Percentiles rank a stretch among this genome's conserved stretches.
Evolutionary conservation across 2,329 filamentous ascomycete species (phyloP).

Genomic region (Colletotrichum cordylinicola): DNA sequence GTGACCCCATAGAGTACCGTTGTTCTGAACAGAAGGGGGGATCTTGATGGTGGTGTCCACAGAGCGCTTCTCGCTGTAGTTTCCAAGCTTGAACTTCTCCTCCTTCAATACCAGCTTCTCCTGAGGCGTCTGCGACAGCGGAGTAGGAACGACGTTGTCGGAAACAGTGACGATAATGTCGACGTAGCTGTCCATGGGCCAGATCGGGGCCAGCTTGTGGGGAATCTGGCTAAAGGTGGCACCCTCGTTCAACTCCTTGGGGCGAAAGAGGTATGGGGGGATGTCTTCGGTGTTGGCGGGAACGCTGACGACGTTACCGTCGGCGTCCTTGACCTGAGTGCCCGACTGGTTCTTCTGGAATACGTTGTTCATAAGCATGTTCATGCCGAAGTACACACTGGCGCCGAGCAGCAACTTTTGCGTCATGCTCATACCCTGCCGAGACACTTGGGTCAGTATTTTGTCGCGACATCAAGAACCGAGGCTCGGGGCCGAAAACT

Average conservation of each 20-base stretch:
- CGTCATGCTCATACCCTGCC: slow-evolving; percentile 42
- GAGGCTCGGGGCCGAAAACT: neutral
- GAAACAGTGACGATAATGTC: slow-evolving; percentile 89
- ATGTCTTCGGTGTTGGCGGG: slow-evolving; percentile 61
- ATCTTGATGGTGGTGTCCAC: slow-evolving; percentile 80
- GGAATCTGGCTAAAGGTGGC: slow-evolving; percentile 71
- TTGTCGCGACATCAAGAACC: neutral
- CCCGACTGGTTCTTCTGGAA: slow-evolving; percentile 52
- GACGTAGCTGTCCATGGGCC: slow-evolving; percentile 78
- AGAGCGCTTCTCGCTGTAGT: slow-evolving; percentile 79
- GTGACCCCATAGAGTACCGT: slow-evolving; percentile 93
- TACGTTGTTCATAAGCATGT: slow-evolving; percentile 61
- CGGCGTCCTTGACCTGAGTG: slow-evolving; percentile 54
- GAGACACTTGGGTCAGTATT: neutral
- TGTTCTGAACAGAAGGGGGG: slow-evolving; percentile 82
- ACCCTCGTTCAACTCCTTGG: slow-evolving; percentile 63
- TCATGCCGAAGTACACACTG: slow-evolving; percentile 64
- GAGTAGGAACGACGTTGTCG: slow-evolving; percentile 71
- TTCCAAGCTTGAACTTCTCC: slow-evolving; percentile 78
- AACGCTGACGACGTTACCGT: slow-evolving; percentile 58
- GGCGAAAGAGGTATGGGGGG: slow-evolving; percentile 69
- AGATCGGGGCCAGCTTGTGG: slow-evolving; percentile 81
- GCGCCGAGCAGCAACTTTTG: slow-evolving; percentile 56
- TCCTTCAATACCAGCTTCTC: slow-evolving; percentile 80
- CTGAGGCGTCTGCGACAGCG: slow-evolving; percentile 68